These are phyloP conservation scores for Fraxinus velutina DNA, from an alignment of 305 asterid species.

Conservation along the genomic window DNA sequence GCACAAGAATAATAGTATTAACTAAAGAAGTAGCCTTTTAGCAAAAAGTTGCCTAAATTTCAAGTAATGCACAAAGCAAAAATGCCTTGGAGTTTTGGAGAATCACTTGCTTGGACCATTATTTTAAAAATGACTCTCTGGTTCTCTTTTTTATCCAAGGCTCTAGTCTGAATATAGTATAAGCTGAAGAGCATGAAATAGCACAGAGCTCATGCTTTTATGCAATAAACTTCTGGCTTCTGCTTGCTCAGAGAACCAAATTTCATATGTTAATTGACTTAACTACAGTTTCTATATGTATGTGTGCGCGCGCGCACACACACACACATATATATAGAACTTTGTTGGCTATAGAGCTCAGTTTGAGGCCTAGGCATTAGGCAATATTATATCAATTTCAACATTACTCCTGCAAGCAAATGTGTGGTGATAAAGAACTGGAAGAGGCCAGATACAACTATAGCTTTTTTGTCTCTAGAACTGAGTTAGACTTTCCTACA, in stretches of 20 bases:
- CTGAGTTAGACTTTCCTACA: neutral
- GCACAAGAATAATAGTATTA: neutral
- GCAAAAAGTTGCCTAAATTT: neutral
- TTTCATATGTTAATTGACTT: neutral
- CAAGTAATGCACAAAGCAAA: neutral
- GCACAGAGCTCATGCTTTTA: neutral
- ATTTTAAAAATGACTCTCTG: neutral
- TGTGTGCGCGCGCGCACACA: too few relatives aligned
- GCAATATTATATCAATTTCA: neutral
- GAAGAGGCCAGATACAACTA: neutral
- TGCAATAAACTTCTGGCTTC: neutral
- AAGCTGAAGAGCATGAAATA: neutral
- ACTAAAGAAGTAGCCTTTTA: neutral
- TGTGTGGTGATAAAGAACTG: neutral
- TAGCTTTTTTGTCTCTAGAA: neutral
- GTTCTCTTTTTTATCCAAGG: neutral
- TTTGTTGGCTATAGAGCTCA: neutral
- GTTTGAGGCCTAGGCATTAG: neutral
- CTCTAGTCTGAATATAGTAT: conserved; percentile 3
- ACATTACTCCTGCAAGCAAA: neutral
- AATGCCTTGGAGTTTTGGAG: neutral
- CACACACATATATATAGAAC: neutral
- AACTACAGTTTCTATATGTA: neutral
- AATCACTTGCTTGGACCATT: neutral
- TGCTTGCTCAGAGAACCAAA: neutral